Evolutionary conservation across 345 rosid species (phyloP), one percentile per base, ranked within the genome.

Genomic region (Physaria fendleri): DNA sequence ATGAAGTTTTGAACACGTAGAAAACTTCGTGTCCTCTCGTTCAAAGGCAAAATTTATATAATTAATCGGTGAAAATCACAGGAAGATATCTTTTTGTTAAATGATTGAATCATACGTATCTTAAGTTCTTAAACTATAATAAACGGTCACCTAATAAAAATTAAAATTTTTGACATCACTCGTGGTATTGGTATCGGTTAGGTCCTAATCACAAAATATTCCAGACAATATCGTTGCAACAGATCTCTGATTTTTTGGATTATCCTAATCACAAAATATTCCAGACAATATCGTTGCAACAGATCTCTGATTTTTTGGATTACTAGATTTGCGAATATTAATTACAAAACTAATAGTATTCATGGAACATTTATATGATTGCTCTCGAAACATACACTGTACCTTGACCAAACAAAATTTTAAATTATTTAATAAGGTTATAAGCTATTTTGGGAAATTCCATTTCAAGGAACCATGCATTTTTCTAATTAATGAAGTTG

Each of bases 191-290:
- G 33, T 42, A 43, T 14, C 52, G 15, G 40, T 68, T 44, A 60
- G 14, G 35, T 45, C 50, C 57, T 54, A 38, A 22, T 53, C 37
- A 54, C 57, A 45, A 61, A 3, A 54, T 68, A 61, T 61, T 61
- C 73, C 56, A 69, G 68, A 69, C 73, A 61, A 22, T 29, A 69
- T 69, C 62, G 57, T 69, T 37, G 2, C 56, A 61, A 54, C 49
- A 69, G 53, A 61, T 61, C 62, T 69, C 20, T 54, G 68, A 4
- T 53, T 69, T n/a, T n/a, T n/a, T n/a, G n/a, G n/a, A n/a, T n/a
- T n/a, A n/a, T 45, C 50, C 57, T 54, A 38, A 22, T 53, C 37
- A 54, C 57, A 45, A 61, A 3, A 54, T 68, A 61, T 61, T 61
- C 73, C 56, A 69, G 68, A 69, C 73, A 61, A 22, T 29, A 69